These are phyloP conservation scores for Xylaria cubensis DNA, from an alignment of 495 filamentous ascomycete species.

Conservation along the genomic window DNA sequence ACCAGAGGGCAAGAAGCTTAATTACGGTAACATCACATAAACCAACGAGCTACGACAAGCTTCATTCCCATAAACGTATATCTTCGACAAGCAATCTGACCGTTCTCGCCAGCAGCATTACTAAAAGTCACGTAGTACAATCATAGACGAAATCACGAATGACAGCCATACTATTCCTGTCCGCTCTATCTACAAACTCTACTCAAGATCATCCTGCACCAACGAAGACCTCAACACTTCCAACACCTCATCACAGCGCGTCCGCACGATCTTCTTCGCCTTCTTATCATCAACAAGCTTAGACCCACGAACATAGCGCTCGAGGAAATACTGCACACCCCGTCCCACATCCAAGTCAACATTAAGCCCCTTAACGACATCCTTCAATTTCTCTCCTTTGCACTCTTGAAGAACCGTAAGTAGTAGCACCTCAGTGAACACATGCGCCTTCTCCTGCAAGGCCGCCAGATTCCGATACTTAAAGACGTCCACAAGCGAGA, in stretches of 20 bases:
- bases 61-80: no score
- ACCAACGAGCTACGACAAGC: not conserved
- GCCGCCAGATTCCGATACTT: conserved; percentile 80
- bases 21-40: not conserved
- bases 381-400: conserved; percentile 29
- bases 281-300: conserved; percentile 65
- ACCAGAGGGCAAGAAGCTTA: no score
- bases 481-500: conserved; percentile 66
- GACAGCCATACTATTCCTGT: not conserved
- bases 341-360: conserved; percentile 69
- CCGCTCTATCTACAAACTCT: not conserved
- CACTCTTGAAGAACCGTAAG: conserved; percentile 74
- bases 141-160: not conserved
- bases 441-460: conserved; percentile 75
- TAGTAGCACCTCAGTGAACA: conserved; percentile 80
- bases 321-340: conserved; percentile 79
- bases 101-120: no score
- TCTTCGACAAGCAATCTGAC: no score
- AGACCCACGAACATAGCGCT: conserved; percentile 75
- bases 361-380: conserved; percentile 32
- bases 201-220: conserved; percentile 33
- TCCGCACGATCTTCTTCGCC: conserved; percentile 68
- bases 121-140: not conserved
- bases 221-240: conserved; percentile 62
- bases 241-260: conserved; percentile 71